Percentiles rank a stretch among this genome's conserved stretches.
These are phyloP conservation scores for Sporothrix euskadiensis DNA, from an alignment of 2,329 filamentous ascomycete species.

Conservation along the genomic window DNA sequence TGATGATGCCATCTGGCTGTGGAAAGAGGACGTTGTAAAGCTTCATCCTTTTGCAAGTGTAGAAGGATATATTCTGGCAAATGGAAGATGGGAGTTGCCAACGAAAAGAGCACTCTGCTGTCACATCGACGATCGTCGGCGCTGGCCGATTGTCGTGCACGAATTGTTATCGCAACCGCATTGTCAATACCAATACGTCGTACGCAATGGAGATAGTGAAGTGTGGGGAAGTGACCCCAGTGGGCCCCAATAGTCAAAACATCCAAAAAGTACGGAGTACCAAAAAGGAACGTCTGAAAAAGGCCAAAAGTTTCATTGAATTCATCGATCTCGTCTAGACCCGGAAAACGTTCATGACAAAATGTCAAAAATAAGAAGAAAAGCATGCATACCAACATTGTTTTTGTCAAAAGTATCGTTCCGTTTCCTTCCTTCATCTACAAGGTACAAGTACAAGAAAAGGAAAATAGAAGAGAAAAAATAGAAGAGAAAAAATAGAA, in stretches of 20 bases:
- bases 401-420: background rate
- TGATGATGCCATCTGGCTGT: background rate
- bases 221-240: background rate
- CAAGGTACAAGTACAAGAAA: background rate
- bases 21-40: slow-evolving; percentile 29
- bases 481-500: background rate
- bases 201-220: background rate
- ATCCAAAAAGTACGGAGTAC: no score
- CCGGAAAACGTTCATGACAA: no score
- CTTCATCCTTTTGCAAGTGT: slow-evolving; percentile 22
- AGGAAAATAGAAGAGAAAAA: background rate
- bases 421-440: no score
- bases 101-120: background rate
- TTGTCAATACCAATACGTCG: no score
- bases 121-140: background rate
- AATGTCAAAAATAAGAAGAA: no score
- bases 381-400: background rate
- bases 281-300: background rate
- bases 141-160: background rate
- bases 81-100: no score
- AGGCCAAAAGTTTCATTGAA: background rate
- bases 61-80: background rate
- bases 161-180: background rate
- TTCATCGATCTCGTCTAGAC: background rate
- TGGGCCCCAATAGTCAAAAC: background rate